Evolutionary conservation across 2,329 filamentous ascomycete genomes (phyloP).

Genomic region (Paraphaeosphaeria minitans): DNA sequence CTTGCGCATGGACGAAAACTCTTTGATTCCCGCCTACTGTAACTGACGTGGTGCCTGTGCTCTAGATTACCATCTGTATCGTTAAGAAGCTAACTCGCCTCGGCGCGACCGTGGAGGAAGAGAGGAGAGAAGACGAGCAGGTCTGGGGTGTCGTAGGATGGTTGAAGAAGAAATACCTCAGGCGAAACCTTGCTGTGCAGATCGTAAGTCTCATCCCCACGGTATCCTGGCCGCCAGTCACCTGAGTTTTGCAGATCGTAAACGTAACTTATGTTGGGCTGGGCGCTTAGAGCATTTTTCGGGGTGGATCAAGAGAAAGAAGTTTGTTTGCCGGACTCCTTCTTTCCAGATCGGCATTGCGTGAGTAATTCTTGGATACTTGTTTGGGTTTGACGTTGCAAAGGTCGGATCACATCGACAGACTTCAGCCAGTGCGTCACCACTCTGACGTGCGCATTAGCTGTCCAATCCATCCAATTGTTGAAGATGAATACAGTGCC

Average conservation of each 20-base stretch:
- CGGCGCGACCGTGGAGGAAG: neutral
- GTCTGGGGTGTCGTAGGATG: constrained; percentile 1
- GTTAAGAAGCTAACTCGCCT: neutral
- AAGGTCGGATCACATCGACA: neutral
- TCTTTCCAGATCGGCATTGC: neutral
- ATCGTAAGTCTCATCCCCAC: neutral
- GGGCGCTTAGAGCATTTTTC: neutral
- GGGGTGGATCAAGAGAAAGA: neutral
- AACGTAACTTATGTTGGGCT: neutral
- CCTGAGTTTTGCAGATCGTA: neutral
- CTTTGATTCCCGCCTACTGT: neutral
- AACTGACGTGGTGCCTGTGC: neutral
- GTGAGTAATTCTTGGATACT: neutral
- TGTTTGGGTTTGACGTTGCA: neutral
- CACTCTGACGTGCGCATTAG: neutral
- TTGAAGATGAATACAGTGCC: neutral
- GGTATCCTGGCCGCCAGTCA: neutral
- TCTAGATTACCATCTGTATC: neutral
- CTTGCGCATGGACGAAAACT: neutral
- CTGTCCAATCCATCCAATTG: neutral
- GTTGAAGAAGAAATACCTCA: constrained; percentile 3
- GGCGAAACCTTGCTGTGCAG: neutral
- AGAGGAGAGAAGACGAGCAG: neutral
- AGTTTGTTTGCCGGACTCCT: neutral
- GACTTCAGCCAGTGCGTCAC: neutral